These are phyloP conservation scores for Lactarius evosmus DNA, from an alignment of 768 basidiomycete genomes.

Conservation along the genomic window DNA sequence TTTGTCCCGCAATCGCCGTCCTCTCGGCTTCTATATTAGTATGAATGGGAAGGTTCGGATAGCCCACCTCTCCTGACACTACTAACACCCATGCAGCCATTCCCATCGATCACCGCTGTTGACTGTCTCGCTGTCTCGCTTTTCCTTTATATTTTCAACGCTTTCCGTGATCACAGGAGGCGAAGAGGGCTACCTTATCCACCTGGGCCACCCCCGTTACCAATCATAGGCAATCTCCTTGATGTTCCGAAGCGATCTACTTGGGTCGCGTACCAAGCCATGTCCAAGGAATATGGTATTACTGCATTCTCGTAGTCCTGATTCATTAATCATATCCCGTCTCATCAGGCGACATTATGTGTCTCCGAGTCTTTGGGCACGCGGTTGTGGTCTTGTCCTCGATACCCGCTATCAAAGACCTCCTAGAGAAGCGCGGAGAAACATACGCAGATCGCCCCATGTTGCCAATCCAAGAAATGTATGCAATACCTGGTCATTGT, in stretches of 20 bases:
- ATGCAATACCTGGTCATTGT: background rate
- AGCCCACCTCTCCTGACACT: too few species aligned
- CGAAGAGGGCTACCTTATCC: constrained; percentile 14
- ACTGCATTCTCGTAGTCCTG: background rate
- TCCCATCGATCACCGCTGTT: too few species aligned
- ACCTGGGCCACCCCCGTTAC: background rate
- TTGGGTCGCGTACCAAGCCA: too few species aligned
- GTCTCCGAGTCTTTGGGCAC: constrained; percentile 6
- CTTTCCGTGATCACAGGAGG: too few species aligned
- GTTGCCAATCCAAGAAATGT: constrained; percentile 4
- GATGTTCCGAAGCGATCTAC: constrained; percentile 6
- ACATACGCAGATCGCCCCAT: constrained; percentile 9
- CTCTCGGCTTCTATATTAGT: too few species aligned
- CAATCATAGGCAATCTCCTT: constrained; percentile 11
- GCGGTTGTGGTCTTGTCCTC: constrained; percentile 8
- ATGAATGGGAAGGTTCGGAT: too few species aligned
- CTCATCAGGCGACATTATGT: constrained; percentile 14
- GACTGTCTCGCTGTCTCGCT: background rate
- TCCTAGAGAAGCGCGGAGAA: constrained; percentile 12
- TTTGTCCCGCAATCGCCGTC: too few species aligned
- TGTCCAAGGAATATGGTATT: constrained; percentile 16
- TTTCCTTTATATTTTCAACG: constrained; percentile 6
- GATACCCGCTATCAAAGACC: background rate
- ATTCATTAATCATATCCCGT: too few species aligned
- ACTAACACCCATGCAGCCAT: too few species aligned